These are phyloP conservation scores for Aspergillus brunneoviolaceus DNA, from an alignment of 2,329 filamentous ascomycete species.

Conservation along the genomic window DNA sequence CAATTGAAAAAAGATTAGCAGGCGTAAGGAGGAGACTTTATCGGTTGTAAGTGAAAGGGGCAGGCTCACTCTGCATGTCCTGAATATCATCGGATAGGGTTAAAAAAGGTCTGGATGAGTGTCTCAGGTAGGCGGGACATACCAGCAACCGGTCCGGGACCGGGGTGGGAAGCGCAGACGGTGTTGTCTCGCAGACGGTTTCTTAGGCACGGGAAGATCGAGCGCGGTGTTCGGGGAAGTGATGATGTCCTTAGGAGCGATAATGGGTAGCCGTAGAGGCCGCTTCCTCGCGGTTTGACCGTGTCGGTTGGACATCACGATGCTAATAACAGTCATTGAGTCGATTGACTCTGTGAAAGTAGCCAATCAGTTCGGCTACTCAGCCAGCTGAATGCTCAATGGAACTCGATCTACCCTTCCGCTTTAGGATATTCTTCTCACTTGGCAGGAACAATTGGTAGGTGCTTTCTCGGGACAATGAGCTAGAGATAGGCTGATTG, in stretches of 20 bases:
- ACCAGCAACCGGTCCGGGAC: conserved; percentile 56
- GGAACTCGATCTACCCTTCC: neutral
- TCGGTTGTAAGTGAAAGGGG: conserved; percentile 2
- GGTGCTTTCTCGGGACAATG: conserved; percentile 1
- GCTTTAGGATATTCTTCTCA: neutral
- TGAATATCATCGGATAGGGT: conserved; percentile 21
- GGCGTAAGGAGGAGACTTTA: conserved; percentile 1
- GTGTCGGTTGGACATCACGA: conserved; percentile 40
- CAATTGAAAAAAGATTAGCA: conserved; percentile 13
- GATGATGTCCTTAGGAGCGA: conserved; percentile 46
- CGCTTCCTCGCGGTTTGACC: conserved; percentile 39
- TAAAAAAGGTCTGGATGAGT: conserved; percentile 8
- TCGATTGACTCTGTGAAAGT: neutral
- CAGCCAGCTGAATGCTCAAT: neutral
- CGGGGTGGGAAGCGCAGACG: conserved; percentile 53
- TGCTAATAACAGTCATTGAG: conserved; percentile 34
- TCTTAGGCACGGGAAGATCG: conserved; percentile 26
- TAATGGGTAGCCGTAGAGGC: conserved; percentile 42
- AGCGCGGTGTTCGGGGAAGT: conserved; percentile 20
- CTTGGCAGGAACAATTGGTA: neutral
- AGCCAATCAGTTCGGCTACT: neutral
- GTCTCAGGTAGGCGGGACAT: conserved; percentile 22
- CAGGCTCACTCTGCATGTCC: conserved; percentile 45
- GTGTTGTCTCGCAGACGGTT: conserved; percentile 35
- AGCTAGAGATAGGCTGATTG: neutral